These are phyloP conservation scores for Dorcoceras hygrometricum DNA, from an alignment of 257 asterid genomes.

Conservation along the genomic window DNA sequence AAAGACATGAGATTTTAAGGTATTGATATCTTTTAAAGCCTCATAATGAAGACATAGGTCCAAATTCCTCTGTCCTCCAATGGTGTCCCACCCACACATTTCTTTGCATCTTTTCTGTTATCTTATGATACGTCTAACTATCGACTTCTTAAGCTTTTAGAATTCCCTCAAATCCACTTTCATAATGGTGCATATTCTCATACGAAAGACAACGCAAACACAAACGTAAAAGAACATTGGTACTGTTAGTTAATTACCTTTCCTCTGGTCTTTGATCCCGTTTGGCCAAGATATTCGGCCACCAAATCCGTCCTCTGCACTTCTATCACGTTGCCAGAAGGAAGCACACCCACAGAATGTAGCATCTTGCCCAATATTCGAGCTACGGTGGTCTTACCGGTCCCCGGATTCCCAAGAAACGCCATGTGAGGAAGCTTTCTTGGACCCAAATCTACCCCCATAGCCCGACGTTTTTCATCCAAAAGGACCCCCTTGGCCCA, in stretches of 20 bases:
- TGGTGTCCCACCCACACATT: no score
- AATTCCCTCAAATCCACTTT: not conserved
- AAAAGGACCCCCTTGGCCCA: slow-evolving; percentile 92
- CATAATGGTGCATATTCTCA: not conserved
- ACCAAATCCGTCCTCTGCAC: slow-evolving; percentile 83
- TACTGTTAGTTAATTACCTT: slow-evolving; percentile 36
- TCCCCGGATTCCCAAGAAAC: slow-evolving; percentile 90
- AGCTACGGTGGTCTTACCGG: slow-evolving; percentile 89
- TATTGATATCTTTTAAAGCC: no score
- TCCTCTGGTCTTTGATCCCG: slow-evolving; percentile 78
- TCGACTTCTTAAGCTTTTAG: not conserved
- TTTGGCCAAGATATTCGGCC: slow-evolving; percentile 82
- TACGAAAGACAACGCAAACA: not conserved
- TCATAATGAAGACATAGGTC: not conserved
- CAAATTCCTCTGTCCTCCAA: not conserved
- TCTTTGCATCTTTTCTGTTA: not conserved
- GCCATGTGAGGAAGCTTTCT: slow-evolving; percentile 95
- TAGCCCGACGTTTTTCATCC: slow-evolving; percentile 82
- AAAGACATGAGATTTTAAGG: no score
- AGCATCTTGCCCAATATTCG: slow-evolving; percentile 77
- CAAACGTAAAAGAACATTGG: no score
- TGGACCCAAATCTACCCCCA: slow-evolving; percentile 75
- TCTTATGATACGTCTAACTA: not conserved
- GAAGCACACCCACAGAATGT: slow-evolving; percentile 65
- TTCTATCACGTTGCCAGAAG: slow-evolving; percentile 57